phyloP scores from a whole-genome alignment of 2,329 filamentous ascomycete species.

The Coleophoma cylindrospora region DNA sequence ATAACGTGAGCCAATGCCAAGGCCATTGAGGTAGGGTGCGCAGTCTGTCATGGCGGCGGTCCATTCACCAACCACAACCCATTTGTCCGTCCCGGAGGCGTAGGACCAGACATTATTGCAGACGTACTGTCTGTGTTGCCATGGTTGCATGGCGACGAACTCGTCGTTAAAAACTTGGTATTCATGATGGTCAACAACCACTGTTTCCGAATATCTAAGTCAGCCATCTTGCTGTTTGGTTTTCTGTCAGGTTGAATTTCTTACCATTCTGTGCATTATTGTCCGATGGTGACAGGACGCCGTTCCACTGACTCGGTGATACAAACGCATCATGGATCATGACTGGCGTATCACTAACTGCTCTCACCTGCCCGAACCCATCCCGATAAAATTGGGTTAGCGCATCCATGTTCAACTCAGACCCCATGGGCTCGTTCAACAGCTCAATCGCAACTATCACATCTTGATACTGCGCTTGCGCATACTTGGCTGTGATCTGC shows the following conservation, averaged over 20 bases:
- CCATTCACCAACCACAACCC: constrained; percentile 66
- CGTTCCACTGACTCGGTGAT: constrained; percentile 52
- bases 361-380: constrained; percentile 39
- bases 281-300: constrained; percentile 47
- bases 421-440: constrained; percentile 45
- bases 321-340: constrained; percentile 55
- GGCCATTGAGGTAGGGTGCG: constrained; percentile 47
- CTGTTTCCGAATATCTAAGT: constrained; percentile 3
- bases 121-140: constrained; percentile 48
- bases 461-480: constrained; percentile 44
- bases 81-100: constrained; percentile 51
- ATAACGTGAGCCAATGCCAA: constrained; percentile 50
- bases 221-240: too few relatives aligned
- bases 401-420: constrained; percentile 26
- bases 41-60: constrained; percentile 61
- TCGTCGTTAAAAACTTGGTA: constrained; percentile 58
- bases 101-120: constrained; percentile 48
- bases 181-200: constrained; percentile 60
- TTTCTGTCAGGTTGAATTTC: not conserved
- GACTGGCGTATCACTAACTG: constrained; percentile 42
- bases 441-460: constrained; percentile 53
- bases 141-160: constrained; percentile 42
- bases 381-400: constrained; percentile 40
- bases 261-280: constrained; percentile 35
- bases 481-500: constrained; percentile 53